These are phyloP conservation scores for Penicillium rolfsii DNA, from an alignment of 2,329 filamentous ascomycete genomes.

Conservation along the genomic window DNA sequence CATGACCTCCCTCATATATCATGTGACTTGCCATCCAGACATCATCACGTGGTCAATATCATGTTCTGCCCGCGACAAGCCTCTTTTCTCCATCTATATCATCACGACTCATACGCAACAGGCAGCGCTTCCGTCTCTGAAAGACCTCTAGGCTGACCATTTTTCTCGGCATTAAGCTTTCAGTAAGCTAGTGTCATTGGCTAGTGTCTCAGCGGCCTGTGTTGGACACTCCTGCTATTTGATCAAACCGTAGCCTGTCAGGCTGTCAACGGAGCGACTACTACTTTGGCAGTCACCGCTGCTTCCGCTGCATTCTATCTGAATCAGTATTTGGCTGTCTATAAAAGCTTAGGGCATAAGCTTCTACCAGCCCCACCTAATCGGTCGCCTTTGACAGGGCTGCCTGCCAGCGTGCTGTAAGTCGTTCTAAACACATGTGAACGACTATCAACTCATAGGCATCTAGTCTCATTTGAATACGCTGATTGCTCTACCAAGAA, in stretches of 20 bases:
- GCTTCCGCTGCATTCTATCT: no score
- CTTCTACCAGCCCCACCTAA: no score
- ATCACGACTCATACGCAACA: slow-evolving; percentile 1
- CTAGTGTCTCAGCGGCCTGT: neutral
- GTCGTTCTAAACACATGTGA: neutral
- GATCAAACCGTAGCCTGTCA: no score
- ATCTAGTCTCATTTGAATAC: neutral
- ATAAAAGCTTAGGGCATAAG: no score
- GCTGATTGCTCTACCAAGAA: no score
- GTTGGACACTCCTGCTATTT: neutral
- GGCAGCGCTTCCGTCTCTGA: neutral
- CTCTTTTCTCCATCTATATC: slow-evolving; percentile 13
- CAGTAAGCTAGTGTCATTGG: no score
- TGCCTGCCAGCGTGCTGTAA: neutral
- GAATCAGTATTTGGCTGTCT: no score
- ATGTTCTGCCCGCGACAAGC: slow-evolving; percentile 6
- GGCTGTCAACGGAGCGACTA: no score
- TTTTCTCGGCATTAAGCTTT: neutral
- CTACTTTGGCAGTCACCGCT: no score
- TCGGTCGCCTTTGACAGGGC: neutral
- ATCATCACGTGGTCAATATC: slow-evolving; percentile 11
- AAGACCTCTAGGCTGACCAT: neutral
- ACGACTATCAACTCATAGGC: neutral
- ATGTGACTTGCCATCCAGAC: slow-evolving; percentile 5
- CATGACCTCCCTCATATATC: neutral